These are phyloP conservation scores for Nakaseomyces glabratus DNA, from an alignment of 1,139 yeast species.

Conservation along the genomic window DNA sequence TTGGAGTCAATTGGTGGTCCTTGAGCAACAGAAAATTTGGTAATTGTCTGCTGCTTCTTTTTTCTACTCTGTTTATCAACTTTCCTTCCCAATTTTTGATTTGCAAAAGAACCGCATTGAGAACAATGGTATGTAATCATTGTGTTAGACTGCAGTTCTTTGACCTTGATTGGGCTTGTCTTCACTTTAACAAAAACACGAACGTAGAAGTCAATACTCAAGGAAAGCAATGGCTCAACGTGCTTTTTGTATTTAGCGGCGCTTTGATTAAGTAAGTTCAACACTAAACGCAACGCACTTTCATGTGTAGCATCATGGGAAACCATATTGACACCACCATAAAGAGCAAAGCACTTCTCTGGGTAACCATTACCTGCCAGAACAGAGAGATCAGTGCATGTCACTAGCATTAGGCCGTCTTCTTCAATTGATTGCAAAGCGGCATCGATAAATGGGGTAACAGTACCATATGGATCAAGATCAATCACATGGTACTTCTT, in stretches of 20 bases:
- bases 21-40: conserved; percentile 47
- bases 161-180: conserved; percentile 73
- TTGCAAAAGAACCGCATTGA: conserved; percentile 69
- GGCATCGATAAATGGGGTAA: conserved; percentile 86
- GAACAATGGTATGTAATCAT: conserved; percentile 78
- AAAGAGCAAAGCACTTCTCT: conserved; percentile 87
- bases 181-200: conserved; percentile 71
- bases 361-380: conserved; percentile 95
- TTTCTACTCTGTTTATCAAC: conserved; percentile 32
- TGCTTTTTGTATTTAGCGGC: conserved; percentile 86
- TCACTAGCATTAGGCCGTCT: conserved; percentile 76
- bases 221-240: conserved; percentile 75
- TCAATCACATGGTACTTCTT: conserved; percentile 73
- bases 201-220: conserved; percentile 88
- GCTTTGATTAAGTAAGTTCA: conserved; percentile 63
- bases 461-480: conserved; percentile 95
- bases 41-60: conserved; percentile 32
- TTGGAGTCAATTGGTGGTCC: conserved; percentile 47
- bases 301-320: conserved; percentile 83
- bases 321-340: conserved; percentile 85
- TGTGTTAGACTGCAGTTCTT: conserved; percentile 60
- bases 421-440: conserved; percentile 76
- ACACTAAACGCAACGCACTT: conserved; percentile 77
- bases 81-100: conserved; percentile 67
- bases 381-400: conserved; percentile 95